A percentile compares a stretch with the other conserved stretches of the same genome.
These are phyloP conservation scores for Fusarium heterosporum DNA, from an alignment of 2,329 filamentous ascomycete species.

Conservation along the genomic window DNA sequence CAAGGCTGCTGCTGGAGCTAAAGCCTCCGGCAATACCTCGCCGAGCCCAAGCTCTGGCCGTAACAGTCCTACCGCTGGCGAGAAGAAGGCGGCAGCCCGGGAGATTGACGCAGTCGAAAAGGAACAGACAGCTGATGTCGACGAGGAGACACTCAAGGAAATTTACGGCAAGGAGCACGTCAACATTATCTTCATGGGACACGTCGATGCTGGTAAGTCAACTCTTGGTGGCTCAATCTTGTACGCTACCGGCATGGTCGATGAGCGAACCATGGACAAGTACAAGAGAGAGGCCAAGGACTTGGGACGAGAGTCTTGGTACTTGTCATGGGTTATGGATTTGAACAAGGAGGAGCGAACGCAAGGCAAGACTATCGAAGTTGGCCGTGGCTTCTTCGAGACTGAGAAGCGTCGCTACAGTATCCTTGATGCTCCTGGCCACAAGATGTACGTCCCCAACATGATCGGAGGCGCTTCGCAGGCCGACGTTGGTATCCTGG, in stretches of 20 bases:
- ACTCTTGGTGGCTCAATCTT: conserved; percentile 94
- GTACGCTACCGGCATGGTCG: conserved; percentile 97
- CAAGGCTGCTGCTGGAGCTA: conserved; percentile 57
- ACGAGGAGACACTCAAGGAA: conserved; percentile 82
- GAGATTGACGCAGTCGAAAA: conserved; percentile 87
- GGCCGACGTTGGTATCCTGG: conserved; percentile 92
- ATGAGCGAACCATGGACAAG: conserved; percentile 97
- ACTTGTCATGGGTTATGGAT: conserved; percentile 98
- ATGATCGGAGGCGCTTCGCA: conserved; percentile 98
- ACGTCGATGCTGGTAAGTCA: conserved; percentile 98
- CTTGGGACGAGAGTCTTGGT: conserved; percentile 96
- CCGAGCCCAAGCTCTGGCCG: conserved; percentile 86
- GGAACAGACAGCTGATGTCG: conserved; percentile 81
- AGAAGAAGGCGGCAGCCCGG: conserved; percentile 64
- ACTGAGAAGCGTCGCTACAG: conserved; percentile 96
- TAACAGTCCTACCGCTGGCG: conserved; percentile 78
- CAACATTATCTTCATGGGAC: conserved; percentile 97
- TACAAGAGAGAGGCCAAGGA: conserved; percentile 98
- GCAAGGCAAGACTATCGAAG: conserved; percentile 98
- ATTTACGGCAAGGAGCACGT: conserved; percentile 95
- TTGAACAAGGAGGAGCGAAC: conserved; percentile 94
- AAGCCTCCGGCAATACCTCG: conserved; percentile 76
- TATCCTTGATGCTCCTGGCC: conserved; percentile 94
- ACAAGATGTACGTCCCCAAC: conserved; percentile 97
- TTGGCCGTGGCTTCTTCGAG: conserved; percentile 95